A percentile compares a stretch with the other conserved stretches of the same genome.
Conservation (phyloP, 306 rosid genomes). For the Hippophae gyantsensis region DNA sequence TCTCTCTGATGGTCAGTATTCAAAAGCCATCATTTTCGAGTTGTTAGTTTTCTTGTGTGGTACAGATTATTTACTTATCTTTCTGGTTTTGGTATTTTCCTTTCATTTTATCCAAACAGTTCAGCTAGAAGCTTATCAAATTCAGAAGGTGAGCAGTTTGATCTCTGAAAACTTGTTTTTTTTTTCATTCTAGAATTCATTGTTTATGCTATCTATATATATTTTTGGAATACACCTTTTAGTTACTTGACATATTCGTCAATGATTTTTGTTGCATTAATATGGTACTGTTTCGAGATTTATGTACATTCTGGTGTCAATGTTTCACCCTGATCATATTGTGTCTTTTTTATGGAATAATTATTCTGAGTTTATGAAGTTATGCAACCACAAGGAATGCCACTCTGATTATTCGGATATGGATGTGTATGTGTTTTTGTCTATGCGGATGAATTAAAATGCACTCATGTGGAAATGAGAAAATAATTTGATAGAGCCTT, state of each 20-base stretch:
- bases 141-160: constrained; percentile 58
- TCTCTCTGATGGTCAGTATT: constrained; percentile 71
- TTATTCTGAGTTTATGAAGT: too few species aligned
- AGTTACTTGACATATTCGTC: not conserved
- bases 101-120: constrained; percentile 35
- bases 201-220: not conserved
- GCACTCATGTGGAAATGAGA: not conserved
- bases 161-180: constrained; percentile 3
- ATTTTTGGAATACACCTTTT: not conserved
- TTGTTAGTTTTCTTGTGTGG: constrained; percentile 10
- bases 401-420: not conserved
- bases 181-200: not conserved
- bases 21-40: constrained; percentile 20
- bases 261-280: not conserved
- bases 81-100: constrained; percentile 6
- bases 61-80: constrained; percentile 17
- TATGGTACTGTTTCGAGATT: not conserved
- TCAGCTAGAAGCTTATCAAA: constrained; percentile 53
- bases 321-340: not conserved
- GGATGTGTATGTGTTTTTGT: not conserved
- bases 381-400: not conserved
- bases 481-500: too few species aligned
- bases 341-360: not conserved
- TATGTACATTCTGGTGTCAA: not conserved
- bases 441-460: not conserved